Conservation (phyloP, 2,329 filamentous ascomycete genomes). For the Colletotrichum sp. region DNA sequence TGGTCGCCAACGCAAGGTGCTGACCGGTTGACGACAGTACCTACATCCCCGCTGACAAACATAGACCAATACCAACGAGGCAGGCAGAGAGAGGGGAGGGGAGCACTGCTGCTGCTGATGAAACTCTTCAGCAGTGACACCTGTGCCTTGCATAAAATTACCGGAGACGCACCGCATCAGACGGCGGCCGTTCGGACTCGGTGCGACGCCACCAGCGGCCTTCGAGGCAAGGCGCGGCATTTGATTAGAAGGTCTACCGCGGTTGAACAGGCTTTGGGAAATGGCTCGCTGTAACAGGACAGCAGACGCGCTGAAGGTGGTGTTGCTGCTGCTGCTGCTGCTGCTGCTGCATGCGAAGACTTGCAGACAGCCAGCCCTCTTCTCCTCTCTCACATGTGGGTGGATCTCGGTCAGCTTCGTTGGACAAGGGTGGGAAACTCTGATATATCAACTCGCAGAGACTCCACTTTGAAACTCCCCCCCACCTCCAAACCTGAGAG, state of each 20-base stretch:
- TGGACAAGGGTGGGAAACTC: not conserved
- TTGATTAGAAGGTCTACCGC: not conserved
- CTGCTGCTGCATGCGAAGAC: not conserved
- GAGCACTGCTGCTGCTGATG: not conserved
- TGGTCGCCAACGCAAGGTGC: not conserved
- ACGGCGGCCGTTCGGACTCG: not conserved
- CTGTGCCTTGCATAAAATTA: slow-evolving; percentile 8
- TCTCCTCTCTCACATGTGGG: not conserved
- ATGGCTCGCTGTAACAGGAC: not conserved
- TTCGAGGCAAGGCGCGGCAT: not conserved
- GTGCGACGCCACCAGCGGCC: not conserved
- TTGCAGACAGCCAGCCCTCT: not conserved
- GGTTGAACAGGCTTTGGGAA: not conserved
- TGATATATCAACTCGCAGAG: slow-evolving; percentile 2
- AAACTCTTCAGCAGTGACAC: not conserved
- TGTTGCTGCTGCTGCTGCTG: not conserved
- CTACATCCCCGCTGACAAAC: not conserved
- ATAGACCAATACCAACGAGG: not conserved
- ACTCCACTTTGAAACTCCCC: slow-evolving; percentile 1
- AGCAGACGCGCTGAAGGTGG: not conserved
- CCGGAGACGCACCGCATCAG: not conserved
- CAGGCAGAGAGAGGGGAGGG: not conserved
- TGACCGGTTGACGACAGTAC: not conserved
- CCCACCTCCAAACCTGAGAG: not conserved
- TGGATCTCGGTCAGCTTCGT: not conserved